Conservation (phyloP, 805 yeast genomes). For the Clavispora santaluciae region DNA sequence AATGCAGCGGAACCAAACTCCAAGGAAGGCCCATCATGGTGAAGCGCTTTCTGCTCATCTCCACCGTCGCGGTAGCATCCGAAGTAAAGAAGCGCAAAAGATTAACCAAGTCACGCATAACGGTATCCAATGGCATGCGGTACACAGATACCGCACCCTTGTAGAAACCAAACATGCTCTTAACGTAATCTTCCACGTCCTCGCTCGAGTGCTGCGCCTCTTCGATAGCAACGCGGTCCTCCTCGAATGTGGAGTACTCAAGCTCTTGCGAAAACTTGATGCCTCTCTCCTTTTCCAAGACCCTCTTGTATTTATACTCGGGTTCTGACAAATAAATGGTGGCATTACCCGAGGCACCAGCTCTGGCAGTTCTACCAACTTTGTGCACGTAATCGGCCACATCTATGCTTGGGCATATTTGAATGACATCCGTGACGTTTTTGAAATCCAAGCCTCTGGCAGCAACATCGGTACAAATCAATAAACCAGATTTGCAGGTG, state of each 20-base stretch:
- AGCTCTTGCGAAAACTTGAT: conserved; percentile 46
- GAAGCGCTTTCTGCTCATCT: conserved; percentile 8
- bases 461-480: conserved; percentile 87
- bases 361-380: conserved; percentile 95
- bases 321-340: conserved; percentile 49
- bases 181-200: conserved; percentile 21
- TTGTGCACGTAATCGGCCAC: conserved; percentile 84
- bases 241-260: conserved; percentile 35
- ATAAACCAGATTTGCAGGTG: conserved; percentile 41
- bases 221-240: conserved; percentile 22
- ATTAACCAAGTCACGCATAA: conserved; percentile 8
- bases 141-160: conserved; percentile 18
- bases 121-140: conserved; percentile 7
- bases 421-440: conserved; percentile 78
- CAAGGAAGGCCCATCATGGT: conserved; percentile 13
- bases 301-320: conserved; percentile 53
- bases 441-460: conserved; percentile 98
- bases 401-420: conserved; percentile 71
- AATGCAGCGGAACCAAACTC: conserved; percentile 10
- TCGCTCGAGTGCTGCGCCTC: conserved; percentile 16
- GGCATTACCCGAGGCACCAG: conserved; percentile 75
- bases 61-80: conserved; percentile 7
- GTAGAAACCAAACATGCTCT: conserved; percentile 26
- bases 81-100: conserved; percentile 8
- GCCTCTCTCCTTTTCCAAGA: conserved; percentile 46